Evolutionary conservation across 768 basidiomycete species (phyloP).

Genomic region (Mycena latifolia): DNA sequence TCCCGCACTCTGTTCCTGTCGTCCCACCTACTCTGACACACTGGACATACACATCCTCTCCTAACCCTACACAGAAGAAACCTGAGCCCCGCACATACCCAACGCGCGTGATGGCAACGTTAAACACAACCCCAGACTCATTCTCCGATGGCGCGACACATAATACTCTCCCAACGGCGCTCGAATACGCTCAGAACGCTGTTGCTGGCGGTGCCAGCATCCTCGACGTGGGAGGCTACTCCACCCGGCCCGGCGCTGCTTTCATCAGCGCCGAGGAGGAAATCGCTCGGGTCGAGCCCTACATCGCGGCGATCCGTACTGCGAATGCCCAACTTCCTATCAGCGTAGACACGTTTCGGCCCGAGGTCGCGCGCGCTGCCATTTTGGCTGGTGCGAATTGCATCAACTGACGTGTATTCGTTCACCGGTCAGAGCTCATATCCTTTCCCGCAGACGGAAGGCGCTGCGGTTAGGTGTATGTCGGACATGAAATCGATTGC

Average conservation of each 20-base stretch:
- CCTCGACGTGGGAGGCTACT: conserved; percentile 94
- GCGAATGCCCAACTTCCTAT: conserved; percentile 60
- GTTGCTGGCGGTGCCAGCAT: conserved; percentile 75
- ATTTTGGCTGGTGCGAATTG: conserved; percentile 89
- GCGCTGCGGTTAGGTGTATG: conserved; percentile 56
- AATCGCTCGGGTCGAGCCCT: conserved; percentile 75
- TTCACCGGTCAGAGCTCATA: conserved; percentile 75
- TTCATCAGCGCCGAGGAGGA: conserved; percentile 81
- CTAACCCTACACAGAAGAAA: conserved; percentile 32
- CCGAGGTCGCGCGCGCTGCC: conserved; percentile 80
- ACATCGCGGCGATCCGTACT: conserved; percentile 70
- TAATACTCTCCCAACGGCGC: conserved; percentile 63
- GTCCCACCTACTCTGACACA: conserved; percentile 63
- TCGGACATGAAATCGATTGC: conserved; percentile 75
- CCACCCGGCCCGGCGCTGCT: conserved; percentile 86
- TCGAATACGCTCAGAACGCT: conserved; percentile 64
- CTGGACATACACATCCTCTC: conserved; percentile 58
- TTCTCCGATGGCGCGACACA: conserved; percentile 89
- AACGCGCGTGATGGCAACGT: conserved; percentile 89
- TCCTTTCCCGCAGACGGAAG: conserved; percentile 41
- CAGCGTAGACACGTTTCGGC: conserved; percentile 92
- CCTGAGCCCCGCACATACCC: conserved; percentile 39
- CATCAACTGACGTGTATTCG: conserved; percentile 93
- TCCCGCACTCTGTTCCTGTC: conserved; percentile 42
- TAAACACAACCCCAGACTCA: conserved; percentile 95